phyloP scores from a whole-genome alignment of 2,329 filamentous ascomycete species.

The Bipolaris cookei region DNA sequence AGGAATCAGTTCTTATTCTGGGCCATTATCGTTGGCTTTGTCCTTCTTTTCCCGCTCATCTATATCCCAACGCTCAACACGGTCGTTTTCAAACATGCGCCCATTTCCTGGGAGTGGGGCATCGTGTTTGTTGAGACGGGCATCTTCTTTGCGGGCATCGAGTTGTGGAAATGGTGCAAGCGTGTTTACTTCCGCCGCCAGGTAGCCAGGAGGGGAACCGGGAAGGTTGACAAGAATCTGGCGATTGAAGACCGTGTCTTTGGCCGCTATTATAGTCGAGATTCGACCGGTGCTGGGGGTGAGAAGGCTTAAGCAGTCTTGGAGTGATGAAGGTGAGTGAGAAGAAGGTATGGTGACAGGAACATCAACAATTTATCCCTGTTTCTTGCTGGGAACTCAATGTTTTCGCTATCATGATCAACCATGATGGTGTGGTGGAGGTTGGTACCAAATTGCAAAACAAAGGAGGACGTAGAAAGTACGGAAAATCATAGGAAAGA shows the following conservation, averaged over 20 bases:
- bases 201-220: slow-evolving; percentile 17
- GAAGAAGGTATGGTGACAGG: background rate
- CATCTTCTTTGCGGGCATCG: slow-evolving; percentile 69
- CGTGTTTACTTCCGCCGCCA: slow-evolving; percentile 51
- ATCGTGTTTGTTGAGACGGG: slow-evolving; percentile 67
- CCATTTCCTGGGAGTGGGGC: slow-evolving; percentile 73
- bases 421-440: too few species aligned
- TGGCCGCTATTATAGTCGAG: slow-evolving; percentile 22
- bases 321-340: background rate
- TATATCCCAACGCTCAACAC: slow-evolving; percentile 74
- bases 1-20: slow-evolving; percentile 69
- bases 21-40: slow-evolving; percentile 52
- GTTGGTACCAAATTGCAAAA: too few species aligned
- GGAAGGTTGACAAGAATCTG: slow-evolving; percentile 20
- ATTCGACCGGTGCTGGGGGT: background rate
- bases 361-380: too few species aligned
- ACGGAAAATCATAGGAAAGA: too few species aligned
- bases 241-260: slow-evolving; percentile 29
- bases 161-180: slow-evolving; percentile 72
- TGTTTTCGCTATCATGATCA: too few species aligned
- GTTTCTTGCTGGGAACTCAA: too few species aligned
- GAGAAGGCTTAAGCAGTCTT: slow-evolving; percentile 6
- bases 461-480: too few species aligned
- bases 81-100: slow-evolving; percentile 68
- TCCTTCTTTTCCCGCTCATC: slow-evolving; percentile 55